Evolutionary conservation across 345 rosid species (phyloP), one percentile per base, ranked within the genome.

Genomic region (Brassica rapa): DNA sequence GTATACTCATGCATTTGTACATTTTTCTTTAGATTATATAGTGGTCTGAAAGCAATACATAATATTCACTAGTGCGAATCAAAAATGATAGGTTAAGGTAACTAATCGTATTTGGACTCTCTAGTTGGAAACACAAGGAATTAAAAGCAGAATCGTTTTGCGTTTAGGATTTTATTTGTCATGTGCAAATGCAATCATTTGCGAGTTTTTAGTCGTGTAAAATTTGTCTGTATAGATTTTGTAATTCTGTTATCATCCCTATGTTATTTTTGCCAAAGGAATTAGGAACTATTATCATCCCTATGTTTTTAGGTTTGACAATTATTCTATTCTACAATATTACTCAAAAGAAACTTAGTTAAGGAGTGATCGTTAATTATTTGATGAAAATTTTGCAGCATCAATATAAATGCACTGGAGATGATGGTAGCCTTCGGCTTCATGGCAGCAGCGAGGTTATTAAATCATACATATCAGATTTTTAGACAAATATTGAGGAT

Each of bases 351-450:
- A 60, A 60, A 25, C 15, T 25, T 10, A 60, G 15, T 59, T 24
- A 60, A 25, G 33, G 33, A 60, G 8, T 12, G 65, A 27, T 14
- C 39, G n/a, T n/a, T 14, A 61, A 4, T 15, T 53, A 53, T 21
- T 23, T 23, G 9, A 16, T 46, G 49, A 16, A 69, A 70, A 2
- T 2, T 77, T 61, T 30, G 53, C 89, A 91, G 98, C 80, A 70
- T 93, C 74, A 93, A 85, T 82, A 88, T 93, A 79, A 93, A 84
- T 75, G 93, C 88, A 41, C 71, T 85, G 85, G 94, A 91, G 73
- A 87, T 93, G 90, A 91, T 93, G 96, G 78, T 93, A 72, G 86
- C 93, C 0, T 83, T 89, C 21, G 96, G 93, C 51, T 91, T 93
- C 86, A 84, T 86, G 68, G 89, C 89, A 25, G 93, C 94, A 37